phyloP scores from a whole-genome alignment of 176 grass and related monocot species.

The Eleusine coracana region DNA sequence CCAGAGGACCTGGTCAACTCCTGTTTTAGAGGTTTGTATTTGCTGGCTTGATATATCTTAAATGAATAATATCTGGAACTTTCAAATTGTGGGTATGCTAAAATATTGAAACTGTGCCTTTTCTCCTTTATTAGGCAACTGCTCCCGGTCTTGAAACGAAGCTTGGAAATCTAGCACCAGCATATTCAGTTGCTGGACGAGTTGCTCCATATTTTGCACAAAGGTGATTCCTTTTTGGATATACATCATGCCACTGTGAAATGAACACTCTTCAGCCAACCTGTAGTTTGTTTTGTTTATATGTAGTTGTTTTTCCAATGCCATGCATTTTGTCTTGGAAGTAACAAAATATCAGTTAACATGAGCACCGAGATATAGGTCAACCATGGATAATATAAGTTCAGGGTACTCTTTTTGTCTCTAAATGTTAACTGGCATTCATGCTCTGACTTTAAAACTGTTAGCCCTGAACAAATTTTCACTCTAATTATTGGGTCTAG shows the following conservation, averaged over 20 bases:
- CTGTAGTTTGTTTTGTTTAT: conserved; percentile 1
- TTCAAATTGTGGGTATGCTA: background rate
- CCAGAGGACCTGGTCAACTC: conserved; percentile 69
- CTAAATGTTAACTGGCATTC: background rate
- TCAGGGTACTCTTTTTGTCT: background rate
- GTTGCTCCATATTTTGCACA: conserved; percentile 91
- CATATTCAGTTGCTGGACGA: conserved; percentile 70
- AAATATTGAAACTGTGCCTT: conserved; percentile 30
- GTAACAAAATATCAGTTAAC: background rate
- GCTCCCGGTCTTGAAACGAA: conserved; percentile 79
- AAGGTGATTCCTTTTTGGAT: conserved; percentile 49
- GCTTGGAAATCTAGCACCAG: conserved; percentile 76
- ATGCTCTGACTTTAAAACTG: background rate
- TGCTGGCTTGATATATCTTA: conserved; percentile 15
- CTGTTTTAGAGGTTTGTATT: conserved; percentile 74
- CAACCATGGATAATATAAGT: background rate
- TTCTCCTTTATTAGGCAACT: conserved; percentile 72
- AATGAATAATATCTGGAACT: conserved; percentile 17
- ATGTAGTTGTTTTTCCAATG: no score
- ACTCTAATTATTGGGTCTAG: background rate
- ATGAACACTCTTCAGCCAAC: background rate
- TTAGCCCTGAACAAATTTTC: background rate
- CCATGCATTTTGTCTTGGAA: background rate
- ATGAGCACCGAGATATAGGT: background rate
- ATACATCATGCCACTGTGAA: background rate